Evolutionary conservation across 2,329 filamentous ascomycete species (phyloP).

Genomic region (Cladorrhinum sp.): DNA sequence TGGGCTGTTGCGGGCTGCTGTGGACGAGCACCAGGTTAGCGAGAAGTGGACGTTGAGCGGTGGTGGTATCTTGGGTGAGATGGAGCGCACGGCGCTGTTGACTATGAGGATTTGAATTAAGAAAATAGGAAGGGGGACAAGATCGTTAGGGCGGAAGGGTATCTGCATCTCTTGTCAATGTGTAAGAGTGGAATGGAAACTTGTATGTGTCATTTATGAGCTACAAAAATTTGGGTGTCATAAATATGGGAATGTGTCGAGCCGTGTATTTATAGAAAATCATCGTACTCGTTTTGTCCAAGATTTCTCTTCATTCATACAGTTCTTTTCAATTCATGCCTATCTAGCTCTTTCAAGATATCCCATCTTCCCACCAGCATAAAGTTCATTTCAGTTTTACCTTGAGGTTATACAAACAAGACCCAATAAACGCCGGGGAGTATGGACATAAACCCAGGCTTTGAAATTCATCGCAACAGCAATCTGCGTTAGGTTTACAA

Average conservation of each 20-base stretch:
- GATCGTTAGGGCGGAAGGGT: conserved; percentile 9
- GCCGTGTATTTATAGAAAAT: conserved; percentile 16
- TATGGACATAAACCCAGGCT: background rate
- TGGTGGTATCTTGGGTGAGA: conserved; percentile 78
- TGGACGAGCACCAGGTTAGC: conserved; percentile 68
- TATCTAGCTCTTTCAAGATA: background rate
- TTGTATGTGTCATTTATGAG: background rate
- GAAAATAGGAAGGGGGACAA: conserved; percentile 27
- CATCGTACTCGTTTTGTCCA: background rate
- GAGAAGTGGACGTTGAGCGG: conserved; percentile 85
- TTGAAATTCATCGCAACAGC: background rate
- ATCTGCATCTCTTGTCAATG: background rate
- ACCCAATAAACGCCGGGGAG: background rate
- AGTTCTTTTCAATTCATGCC: background rate
- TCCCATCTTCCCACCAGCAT: background rate
- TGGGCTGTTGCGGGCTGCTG: conserved; percentile 67
- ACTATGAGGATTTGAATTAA: conserved; percentile 43
- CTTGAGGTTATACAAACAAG: background rate
- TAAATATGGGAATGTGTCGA: background rate
- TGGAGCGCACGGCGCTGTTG: conserved; percentile 65
- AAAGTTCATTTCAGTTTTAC: background rate
- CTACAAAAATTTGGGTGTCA: background rate
- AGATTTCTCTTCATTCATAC: background rate
- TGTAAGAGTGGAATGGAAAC: background rate
- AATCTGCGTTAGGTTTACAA: conserved; percentile 8